Percentiles rank a stretch among this genome's conserved stretches.
These are phyloP conservation scores for Termitomyces sp. DNA, from an alignment of 768 basidiomycete species.

Conservation along the genomic window DNA sequence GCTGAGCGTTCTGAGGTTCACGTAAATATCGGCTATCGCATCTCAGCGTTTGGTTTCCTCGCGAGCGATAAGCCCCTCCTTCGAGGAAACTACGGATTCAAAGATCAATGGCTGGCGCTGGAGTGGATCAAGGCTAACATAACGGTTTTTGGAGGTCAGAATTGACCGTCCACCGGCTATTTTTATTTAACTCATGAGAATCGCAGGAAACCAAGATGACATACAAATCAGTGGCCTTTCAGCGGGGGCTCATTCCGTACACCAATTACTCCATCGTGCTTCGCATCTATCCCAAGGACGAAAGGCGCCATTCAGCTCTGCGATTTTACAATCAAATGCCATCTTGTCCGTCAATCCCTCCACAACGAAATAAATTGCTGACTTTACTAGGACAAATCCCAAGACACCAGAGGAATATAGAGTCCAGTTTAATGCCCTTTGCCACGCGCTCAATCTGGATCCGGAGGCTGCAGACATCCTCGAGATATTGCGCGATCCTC, in stretches of 20 bases:
- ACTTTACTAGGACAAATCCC: conserved; percentile 38
- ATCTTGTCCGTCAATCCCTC: conserved; percentile 44
- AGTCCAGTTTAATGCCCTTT: conserved; percentile 61
- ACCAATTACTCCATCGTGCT: conserved; percentile 67
- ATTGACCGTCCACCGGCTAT: neutral
- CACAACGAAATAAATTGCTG: neutral
- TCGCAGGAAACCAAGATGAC: conserved; percentile 51
- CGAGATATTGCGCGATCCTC: conserved; percentile 42
- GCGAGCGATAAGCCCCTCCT: conserved; percentile 58
- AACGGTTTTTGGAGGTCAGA: conserved; percentile 55
- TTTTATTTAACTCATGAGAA: neutral
- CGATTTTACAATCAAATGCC: conserved; percentile 68
- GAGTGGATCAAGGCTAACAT: conserved; percentile 71
- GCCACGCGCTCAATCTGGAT: conserved; percentile 49
- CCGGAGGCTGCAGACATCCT: conserved; percentile 45
- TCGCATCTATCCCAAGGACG: conserved; percentile 53
- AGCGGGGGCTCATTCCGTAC: conserved; percentile 72
- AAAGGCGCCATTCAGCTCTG: conserved; percentile 61
- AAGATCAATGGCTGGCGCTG: conserved; percentile 78
- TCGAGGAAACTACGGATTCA: conserved; percentile 77
- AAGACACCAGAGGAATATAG: conserved; percentile 55
- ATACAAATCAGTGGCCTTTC: conserved; percentile 68
- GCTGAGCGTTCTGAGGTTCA: conserved; percentile 63
- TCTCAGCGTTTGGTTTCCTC: conserved; percentile 75
- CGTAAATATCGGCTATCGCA: conserved; percentile 74